phyloP scores from a whole-genome alignment of 768 basidiomycete genomes.

The Russula ochroleuca region DNA sequence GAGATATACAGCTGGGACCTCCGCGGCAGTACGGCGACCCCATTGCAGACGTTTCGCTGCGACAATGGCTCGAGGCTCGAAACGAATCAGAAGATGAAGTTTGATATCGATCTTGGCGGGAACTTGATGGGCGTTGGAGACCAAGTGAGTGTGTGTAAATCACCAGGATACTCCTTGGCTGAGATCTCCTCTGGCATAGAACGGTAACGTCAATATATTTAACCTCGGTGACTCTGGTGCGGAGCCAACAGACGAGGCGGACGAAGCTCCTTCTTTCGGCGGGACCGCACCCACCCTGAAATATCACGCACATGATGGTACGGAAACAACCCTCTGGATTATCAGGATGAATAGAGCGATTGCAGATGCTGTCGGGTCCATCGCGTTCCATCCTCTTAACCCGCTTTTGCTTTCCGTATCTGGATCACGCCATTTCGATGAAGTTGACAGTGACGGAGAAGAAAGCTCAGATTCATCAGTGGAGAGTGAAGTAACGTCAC shows the following conservation, averaged over 20 bases:
- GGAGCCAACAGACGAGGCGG: slow-evolving; percentile 2
- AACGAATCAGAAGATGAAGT: slow-evolving; percentile 76
- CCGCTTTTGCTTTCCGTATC: slow-evolving; percentile 60
- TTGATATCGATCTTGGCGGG: slow-evolving; percentile 71
- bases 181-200: slow-evolving; percentile 37
- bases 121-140: slow-evolving; percentile 61
- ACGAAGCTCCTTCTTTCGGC: background rate
- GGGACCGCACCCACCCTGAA: slow-evolving; percentile 32
- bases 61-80: slow-evolving; percentile 1
- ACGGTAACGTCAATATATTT: slow-evolving; percentile 58
- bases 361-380: slow-evolving; percentile 69
- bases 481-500: slow-evolving; percentile 1
- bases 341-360: background rate
- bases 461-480: slow-evolving; percentile 4
- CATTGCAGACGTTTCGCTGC: slow-evolving; percentile 39
- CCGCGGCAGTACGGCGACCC: slow-evolving; percentile 48
- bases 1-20: slow-evolving; percentile 76
- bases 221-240: slow-evolving; percentile 32
- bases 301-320: slow-evolving; percentile 58
- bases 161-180: background rate
- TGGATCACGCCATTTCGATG: slow-evolving; percentile 71
- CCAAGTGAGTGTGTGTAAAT: slow-evolving; percentile 45
- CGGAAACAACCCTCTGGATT: slow-evolving; percentile 20
- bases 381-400: slow-evolving; percentile 64
- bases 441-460: slow-evolving; percentile 3